These are phyloP conservation scores for Lactarius deliciosus DNA, from an alignment of 768 basidiomycete species.

Conservation along the genomic window DNA sequence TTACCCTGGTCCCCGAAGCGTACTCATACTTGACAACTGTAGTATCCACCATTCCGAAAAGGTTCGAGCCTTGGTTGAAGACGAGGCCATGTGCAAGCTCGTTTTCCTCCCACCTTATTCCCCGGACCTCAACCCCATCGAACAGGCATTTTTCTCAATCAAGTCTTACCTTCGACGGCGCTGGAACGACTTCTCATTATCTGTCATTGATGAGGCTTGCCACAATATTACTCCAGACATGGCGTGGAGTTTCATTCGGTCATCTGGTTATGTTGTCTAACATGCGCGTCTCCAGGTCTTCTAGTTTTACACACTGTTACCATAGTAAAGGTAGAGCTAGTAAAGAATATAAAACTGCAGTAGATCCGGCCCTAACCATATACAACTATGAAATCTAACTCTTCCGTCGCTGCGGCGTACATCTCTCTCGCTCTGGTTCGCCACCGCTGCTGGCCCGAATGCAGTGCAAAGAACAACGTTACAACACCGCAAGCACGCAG, in stretches of 20 bases:
- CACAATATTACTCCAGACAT: not conserved
- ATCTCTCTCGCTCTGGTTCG: too few species aligned
- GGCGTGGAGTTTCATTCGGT: not conserved
- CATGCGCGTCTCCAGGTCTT: not conserved
- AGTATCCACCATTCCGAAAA: slow-evolving; percentile 44
- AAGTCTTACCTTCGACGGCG: not conserved
- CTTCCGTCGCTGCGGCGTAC: too few species aligned
- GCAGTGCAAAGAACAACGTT: too few species aligned
- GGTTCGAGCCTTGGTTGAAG: slow-evolving; percentile 37
- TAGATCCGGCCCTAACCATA: too few species aligned
- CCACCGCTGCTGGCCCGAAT: too few species aligned
- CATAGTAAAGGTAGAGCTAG: too few species aligned
- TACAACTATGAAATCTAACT: too few species aligned
- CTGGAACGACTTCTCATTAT: not conserved
- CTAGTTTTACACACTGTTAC: too few species aligned
- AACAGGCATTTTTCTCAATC: not conserved
- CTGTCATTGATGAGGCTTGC: not conserved
- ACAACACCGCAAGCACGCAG: slow-evolving; percentile 37
- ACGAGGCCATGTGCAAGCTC: slow-evolving; percentile 12
- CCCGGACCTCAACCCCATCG: not conserved
- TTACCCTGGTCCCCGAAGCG: slow-evolving; percentile 39
- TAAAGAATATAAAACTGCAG: too few species aligned
- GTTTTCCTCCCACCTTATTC: not conserved
- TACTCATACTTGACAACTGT: slow-evolving; percentile 44
- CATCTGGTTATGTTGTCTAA: not conserved